Evolutionary conservation across 2,329 filamentous ascomycete species (phyloP).

Genomic region (Nemania diffusa): DNA sequence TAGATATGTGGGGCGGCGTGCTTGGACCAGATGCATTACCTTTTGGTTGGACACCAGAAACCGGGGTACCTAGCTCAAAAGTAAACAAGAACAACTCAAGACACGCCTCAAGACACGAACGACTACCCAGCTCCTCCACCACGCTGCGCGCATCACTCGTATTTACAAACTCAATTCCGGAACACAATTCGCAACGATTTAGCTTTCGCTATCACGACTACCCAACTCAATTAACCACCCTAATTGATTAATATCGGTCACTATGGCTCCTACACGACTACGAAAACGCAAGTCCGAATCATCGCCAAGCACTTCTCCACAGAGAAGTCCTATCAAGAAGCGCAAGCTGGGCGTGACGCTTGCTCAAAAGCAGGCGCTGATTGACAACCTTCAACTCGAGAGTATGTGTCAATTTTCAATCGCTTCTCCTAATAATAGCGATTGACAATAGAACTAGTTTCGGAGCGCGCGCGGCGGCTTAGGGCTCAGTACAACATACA

Average conservation of each 20-base stretch:
- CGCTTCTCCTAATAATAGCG: neutral
- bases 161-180: slow-evolving; percentile 10
- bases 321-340: slow-evolving; percentile 71
- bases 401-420: slow-evolving; percentile 62
- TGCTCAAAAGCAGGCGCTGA: slow-evolving; percentile 83
- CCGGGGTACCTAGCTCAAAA: slow-evolving; percentile 32
- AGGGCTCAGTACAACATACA: slow-evolving; percentile 90
- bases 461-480: slow-evolving; percentile 73
- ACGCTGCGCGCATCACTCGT: slow-evolving; percentile 16
- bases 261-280: slow-evolving; percentile 44
- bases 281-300: slow-evolving; percentile 58
- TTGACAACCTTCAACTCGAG: slow-evolving; percentile 91
- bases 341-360: slow-evolving; percentile 69
- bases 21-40: slow-evolving; percentile 22
- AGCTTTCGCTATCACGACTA: slow-evolving; percentile 12
- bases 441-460: slow-evolving; percentile 44
- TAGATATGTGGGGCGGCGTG: slow-evolving; percentile 12
- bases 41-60: slow-evolving; percentile 1
- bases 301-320: slow-evolving; percentile 48
- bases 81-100: slow-evolving; percentile 36
- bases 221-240: slow-evolving; percentile 16
- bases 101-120: slow-evolving; percentile 26
- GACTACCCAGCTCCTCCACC: slow-evolving; percentile 8
- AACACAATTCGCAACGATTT: slow-evolving; percentile 14
- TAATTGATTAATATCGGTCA: neutral